Evolutionary conservation across 169 alveolate genomes (phyloP).

Genomic region (Cryptosporidium muris): DNA sequence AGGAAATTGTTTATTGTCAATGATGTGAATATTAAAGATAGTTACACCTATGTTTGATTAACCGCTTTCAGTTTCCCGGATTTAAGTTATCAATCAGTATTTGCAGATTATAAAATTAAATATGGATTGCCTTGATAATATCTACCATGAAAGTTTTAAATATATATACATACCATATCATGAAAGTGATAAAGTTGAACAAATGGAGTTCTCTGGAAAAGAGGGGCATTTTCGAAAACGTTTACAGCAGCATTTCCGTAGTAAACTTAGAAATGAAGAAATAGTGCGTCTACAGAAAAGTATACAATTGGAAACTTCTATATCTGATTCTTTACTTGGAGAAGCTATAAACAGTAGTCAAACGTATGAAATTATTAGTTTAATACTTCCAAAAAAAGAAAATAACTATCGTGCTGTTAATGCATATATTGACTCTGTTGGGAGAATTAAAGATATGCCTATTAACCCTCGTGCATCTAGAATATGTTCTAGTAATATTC

Average conservation of each 20-base stretch:
- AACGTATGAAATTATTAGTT: slow-evolving; percentile 86
- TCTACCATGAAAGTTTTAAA: slow-evolving; percentile 76
- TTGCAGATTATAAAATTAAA: no score
- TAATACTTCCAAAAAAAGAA: slow-evolving; percentile 84
- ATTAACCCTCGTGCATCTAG: slow-evolving; percentile 88
- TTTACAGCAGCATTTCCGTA: slow-evolving; percentile 75
- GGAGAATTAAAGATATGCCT: slow-evolving; percentile 86
- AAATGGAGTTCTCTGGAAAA: slow-evolving; percentile 76
- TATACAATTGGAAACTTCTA: slow-evolving; percentile 73
- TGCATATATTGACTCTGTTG: slow-evolving; percentile 88
- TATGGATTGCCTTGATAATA: slow-evolving; percentile 71
- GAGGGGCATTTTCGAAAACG: slow-evolving; percentile 75
- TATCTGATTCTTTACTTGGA: slow-evolving; percentile 22
- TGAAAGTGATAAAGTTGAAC: slow-evolving; percentile 76
- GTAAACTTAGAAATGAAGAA: slow-evolving; percentile 75
- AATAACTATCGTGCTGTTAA: slow-evolving; percentile 81
- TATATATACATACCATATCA: slow-evolving; percentile 79
- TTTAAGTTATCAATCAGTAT: no score
- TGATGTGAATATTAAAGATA: no score
- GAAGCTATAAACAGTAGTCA: slow-evolving; percentile 38
- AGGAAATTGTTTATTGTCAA: no score
- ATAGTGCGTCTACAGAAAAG: slow-evolving; percentile 74
- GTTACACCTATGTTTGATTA: no score
- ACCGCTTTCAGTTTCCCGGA: no score
- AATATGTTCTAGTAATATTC: slow-evolving; percentile 86